Conservation (phyloP, 2,329 filamentous ascomycete species). For the Colletotrichum sp. region DNA sequence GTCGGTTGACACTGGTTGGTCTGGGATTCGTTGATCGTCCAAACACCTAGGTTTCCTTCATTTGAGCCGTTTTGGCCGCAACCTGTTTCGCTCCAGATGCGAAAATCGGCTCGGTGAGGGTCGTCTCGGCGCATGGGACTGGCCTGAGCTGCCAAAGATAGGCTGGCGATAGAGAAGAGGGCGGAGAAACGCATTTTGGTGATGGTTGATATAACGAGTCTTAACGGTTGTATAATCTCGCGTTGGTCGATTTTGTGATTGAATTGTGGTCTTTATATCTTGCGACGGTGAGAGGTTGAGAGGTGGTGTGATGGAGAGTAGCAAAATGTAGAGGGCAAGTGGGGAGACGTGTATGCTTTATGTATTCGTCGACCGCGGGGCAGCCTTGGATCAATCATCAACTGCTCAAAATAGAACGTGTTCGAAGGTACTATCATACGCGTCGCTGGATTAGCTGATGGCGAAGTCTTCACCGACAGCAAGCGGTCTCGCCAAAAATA, state of each 20-base stretch:
- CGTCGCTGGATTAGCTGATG: neutral
- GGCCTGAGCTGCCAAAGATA: neutral
- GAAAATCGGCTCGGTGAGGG: neutral
- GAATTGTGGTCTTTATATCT: neutral
- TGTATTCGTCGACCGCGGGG: neutral
- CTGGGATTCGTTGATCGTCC: constrained; percentile 1
- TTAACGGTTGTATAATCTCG: neutral
- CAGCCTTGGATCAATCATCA: neutral
- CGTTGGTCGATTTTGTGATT: neutral
- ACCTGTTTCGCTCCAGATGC: constrained; percentile 1
- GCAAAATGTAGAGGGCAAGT: neutral
- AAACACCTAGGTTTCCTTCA: constrained; percentile 1
- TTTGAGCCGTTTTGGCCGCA: neutral
- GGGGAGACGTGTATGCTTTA: neutral
- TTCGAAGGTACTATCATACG: neutral
- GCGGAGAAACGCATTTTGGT: neutral
- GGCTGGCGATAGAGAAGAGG: neutral
- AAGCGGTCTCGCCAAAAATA: neutral
- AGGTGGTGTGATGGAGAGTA: neutral
- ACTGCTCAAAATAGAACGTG: neutral
- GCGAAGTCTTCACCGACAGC: neutral
- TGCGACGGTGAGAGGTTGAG: neutral
- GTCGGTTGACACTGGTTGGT: neutral
- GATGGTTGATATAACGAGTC: neutral
- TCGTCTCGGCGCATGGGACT: neutral